A percentile compares a stretch with the other conserved stretches of the same genome.
Evolutionary conservation across 768 basidiomycete species (phyloP).

Genomic region (Clavaria fumosa): DNA sequence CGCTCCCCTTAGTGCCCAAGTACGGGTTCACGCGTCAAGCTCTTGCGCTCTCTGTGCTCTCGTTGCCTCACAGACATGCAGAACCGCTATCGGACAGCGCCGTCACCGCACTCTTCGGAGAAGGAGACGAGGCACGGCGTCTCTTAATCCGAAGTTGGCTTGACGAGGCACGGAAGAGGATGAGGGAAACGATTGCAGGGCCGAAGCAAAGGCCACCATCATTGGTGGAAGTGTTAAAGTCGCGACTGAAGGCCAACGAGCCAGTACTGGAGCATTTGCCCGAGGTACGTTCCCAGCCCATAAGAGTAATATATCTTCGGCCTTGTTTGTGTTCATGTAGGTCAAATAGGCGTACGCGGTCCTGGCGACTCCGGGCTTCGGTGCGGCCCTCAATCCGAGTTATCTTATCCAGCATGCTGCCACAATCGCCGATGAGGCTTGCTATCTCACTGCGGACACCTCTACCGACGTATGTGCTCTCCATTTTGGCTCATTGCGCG

Average conservation of each 20-base stretch:
- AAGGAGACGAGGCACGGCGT: slow-evolving; percentile 46
- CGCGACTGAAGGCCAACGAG: slow-evolving; percentile 50
- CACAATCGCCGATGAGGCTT: slow-evolving; percentile 56
- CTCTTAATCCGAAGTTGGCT: slow-evolving; percentile 63
- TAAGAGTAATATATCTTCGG: too few species aligned
- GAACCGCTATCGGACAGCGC: slow-evolving; percentile 56
- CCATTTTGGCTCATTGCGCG: background rate
- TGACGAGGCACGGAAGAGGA: slow-evolving; percentile 41
- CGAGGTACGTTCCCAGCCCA: slow-evolving; percentile 48
- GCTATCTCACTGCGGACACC: slow-evolving; percentile 36
- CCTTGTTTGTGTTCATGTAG: background rate
- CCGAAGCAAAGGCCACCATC: slow-evolving; percentile 13
- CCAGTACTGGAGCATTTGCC: slow-evolving; percentile 49
- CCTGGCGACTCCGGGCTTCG: slow-evolving; percentile 35
- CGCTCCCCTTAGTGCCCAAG: slow-evolving; percentile 44
- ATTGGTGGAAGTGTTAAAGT: slow-evolving; percentile 36
- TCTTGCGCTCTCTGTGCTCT: slow-evolving; percentile 46
- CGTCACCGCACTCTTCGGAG: slow-evolving; percentile 59
- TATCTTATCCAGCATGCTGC: slow-evolving; percentile 48
- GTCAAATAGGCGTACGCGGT: slow-evolving; percentile 63
- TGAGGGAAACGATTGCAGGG: too few species aligned
- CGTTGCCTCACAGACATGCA: slow-evolving; percentile 33
- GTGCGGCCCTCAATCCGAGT: slow-evolving; percentile 39
- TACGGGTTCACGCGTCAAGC: slow-evolving; percentile 67
- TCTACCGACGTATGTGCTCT: slow-evolving; percentile 37